Evolutionary conservation across 495 filamentous ascomycete genomes (phyloP), one percentile per base, ranked within the genome.

Genomic region (Penicillium ucsense): DNA sequence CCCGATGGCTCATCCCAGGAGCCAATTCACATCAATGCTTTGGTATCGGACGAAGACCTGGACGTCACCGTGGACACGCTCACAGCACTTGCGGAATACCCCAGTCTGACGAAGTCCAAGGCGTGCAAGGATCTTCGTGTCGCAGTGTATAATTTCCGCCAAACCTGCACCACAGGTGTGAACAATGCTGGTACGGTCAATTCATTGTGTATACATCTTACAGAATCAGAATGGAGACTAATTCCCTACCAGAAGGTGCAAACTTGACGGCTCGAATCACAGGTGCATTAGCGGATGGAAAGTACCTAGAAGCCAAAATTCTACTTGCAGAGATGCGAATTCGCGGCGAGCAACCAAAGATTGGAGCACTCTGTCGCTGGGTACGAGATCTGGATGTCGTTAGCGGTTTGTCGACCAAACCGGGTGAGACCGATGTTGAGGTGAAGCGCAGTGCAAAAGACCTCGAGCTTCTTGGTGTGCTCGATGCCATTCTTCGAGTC

Each of bases 311-410:
- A 30, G 65, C 65, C 41, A 66, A 47, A 31, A 51, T 68, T 33
- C 39, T 68, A 10, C 65, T 68, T 2, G 62, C 65, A 0, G 65
- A 68, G 50, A 65, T 68, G 65, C 54, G 63, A 10, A 62, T 68
- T n/a, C 30, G 62, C 11, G 47, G 59, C 0, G 62, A 68, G 50
- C 56, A 66, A 43, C 65, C 65, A 12, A 65, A 66, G 47, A 68
- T 68, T 33, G 65, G 65, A 46, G 64, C 65, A 4, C 53, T 68
- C 40, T 68, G 65, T 54, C 65, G 65, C 39, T 68, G 65, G 65
- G 65, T 67, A 3, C 62, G 65, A 45, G 65, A 68, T 43, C 45
- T 68, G 36, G 65, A 68, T 31, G 65, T 68, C 11, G 65, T 68
- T 36, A 68, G 65, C 41, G 65, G 65, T 27, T 59, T 68, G 12